A percentile compares a stretch with the other conserved stretches of the same genome.
Evolutionary conservation across 768 basidiomycete species (phyloP).

Genomic region (Astraeus odoratus): DNA sequence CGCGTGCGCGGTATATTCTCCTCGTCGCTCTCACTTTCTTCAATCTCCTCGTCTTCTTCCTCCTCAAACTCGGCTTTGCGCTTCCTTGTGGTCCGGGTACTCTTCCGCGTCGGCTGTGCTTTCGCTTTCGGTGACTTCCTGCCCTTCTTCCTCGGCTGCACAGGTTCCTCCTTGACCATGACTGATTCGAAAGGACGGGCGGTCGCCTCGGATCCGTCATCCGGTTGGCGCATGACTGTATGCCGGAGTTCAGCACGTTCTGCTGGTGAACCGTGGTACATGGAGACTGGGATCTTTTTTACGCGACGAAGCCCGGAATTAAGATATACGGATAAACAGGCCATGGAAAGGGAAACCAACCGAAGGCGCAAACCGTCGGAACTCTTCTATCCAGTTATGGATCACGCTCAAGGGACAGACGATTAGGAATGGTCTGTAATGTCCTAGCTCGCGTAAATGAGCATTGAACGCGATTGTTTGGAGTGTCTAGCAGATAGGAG

Average conservation of each 20-base stretch:
- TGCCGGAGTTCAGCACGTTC: slow-evolving; percentile 76
- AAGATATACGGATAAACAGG: no score
- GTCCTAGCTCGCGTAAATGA: slow-evolving; percentile 69
- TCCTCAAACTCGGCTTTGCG: slow-evolving; percentile 15
- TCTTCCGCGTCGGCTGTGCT: slow-evolving; percentile 8
- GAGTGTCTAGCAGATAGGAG: slow-evolving; percentile 55
- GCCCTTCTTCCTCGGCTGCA: slow-evolving; percentile 15
- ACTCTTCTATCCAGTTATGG: slow-evolving; percentile 88
- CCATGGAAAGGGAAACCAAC: slow-evolving; percentile 36
- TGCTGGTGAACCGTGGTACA: slow-evolving; percentile 83
- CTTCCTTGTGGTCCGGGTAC: slow-evolving; percentile 12
- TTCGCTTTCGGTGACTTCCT: slow-evolving; percentile 5
- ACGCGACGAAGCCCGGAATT: neutral
- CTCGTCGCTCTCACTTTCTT: neutral
- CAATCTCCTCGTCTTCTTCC: slow-evolving; percentile 13
- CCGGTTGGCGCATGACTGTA: slow-evolving; percentile 43
- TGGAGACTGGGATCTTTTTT: slow-evolving; percentile 73
- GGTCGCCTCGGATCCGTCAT: slow-evolving; percentile 18
- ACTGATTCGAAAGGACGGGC: slow-evolving; percentile 19
- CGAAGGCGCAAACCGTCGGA: slow-evolving; percentile 72
- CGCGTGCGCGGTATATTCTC: neutral
- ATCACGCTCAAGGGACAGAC: slow-evolving; percentile 92
- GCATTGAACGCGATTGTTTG: slow-evolving; percentile 95
- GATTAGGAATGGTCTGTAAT: slow-evolving; percentile 72
- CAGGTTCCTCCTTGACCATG: slow-evolving; percentile 15